Base-by-base conservation (phyloP, 2,329 filamentous ascomycete species). In the Didymosphaeria variabile region DNA sequence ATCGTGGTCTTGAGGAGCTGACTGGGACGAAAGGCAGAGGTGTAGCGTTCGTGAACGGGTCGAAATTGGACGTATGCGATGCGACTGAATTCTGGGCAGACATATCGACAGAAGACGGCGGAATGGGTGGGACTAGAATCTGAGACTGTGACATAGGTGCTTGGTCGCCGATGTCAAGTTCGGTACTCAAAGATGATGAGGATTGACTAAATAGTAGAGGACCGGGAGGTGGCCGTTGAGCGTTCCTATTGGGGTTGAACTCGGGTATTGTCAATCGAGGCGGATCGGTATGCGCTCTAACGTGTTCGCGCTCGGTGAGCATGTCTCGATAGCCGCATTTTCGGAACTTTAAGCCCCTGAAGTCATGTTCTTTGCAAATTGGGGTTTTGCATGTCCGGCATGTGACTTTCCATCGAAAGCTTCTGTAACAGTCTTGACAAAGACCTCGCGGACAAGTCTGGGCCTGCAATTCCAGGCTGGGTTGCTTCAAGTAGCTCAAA, bases 311-410 rank as follows among this genome's bases (percentile, higher is more conserved):
- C 68, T 88, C 86, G 23, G 82, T 75, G 31, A 80, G 77, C 60
- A 88, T 79, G 55, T 87, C 85, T 64, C 83, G 79, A 66, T 83
- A 87, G 19, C 86, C 86, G 68, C 86, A 88, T 52, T 87, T 86
- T 40, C 85, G 79, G 31, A 87, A 78, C 56, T 85, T 84, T 21
- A 87, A 77, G 15, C 82, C 85, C 29, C 85, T 82, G 47, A 88
- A 82, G 65, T 88, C 86, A 70, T 88, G 86, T 66, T 87, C 85
- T 66, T 87, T 86, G 73, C 86, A 88, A 29, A 88, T 76, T 2
- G 85, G 81, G 57, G 81, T 85, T 44, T 85, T 85, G 75, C 86
- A 88, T 46, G 79, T 81, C 67, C 85, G 84, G 72, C 86, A 88
- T 42, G 84, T 81, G n/a, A 87, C 81, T 67, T 86, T 87, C 86